Evolutionary conservation across 768 basidiomycete genomes (phyloP), one percentile per base, ranked within the genome.

Genomic region (Boletus vermiculosoides): DNA sequence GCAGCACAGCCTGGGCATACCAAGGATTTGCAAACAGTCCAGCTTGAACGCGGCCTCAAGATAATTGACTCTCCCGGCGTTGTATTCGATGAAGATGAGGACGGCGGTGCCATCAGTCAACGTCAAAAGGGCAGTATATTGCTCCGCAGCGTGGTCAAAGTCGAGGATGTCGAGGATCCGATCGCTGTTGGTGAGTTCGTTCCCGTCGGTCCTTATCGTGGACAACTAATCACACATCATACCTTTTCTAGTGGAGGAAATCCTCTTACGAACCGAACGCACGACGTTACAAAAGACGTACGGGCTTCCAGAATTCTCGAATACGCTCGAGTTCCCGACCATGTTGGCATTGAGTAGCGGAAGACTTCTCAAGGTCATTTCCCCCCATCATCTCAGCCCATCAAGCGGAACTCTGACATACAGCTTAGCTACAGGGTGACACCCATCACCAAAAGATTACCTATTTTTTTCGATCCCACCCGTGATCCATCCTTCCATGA

Each of bases 41-140:
- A 92, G 59, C 79, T 99, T 4, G 96, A 98, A 71, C 90, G 94
- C 44, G 94, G 94, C 0, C 81, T 99, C 66, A 85, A 88, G 54
- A 87, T 98, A 36, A 81, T 98, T 7, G 97, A 98, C 73, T 98
- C 94, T 37, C 96, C 97, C 1, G 97, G 96, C 58, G 94, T 98
- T n/a, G 90, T 99, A 2, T 92, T 97, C 63, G 92, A 94, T 58
- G 91, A 93, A 54, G 85, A 90, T 55, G 80, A 85, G 47, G 68
- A 78, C 47, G 73, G 78, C 49, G 72, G 69, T 36, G 61, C 82
- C 72, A 72, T 73, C 45, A 75, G 71, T 23, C 85, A 83, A 54
- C 78, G 79, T 23, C 71, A 68, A 30, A 78, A 72, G 52, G 74
- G 72, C 5, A 87, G 85, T 63, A 78, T 95, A 15, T 77, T 97